phyloP scores from a whole-genome alignment of 2,329 filamentous ascomycete species.

The Penicillium sp. region DNA sequence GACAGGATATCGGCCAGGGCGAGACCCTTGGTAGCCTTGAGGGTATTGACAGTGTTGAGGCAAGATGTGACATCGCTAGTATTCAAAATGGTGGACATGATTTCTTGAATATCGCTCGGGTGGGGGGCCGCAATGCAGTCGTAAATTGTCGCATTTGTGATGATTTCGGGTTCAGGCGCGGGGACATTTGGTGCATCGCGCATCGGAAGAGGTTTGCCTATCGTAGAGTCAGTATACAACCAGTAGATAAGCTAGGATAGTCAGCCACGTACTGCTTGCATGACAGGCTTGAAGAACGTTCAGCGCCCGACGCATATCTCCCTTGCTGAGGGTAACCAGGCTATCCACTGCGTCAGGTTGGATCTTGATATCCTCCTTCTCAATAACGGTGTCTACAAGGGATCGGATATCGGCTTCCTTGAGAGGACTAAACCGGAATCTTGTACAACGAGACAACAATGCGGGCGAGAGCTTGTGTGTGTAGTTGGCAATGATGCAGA shows the following conservation, averaged over 20 bases:
- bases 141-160: constrained; percentile 91
- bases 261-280: constrained; percentile 69
- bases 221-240: constrained; percentile 1
- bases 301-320: constrained; percentile 91
- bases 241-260: neutral
- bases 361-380: constrained; percentile 83
- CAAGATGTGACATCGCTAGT: constrained; percentile 89
- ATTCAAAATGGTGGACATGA: constrained; percentile 77
- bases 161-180: constrained; percentile 71
- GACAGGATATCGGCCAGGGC: constrained; percentile 94
- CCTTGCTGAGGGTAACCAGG: constrained; percentile 83
- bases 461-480: constrained; percentile 96
- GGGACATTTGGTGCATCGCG: constrained; percentile 60
- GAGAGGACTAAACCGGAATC: constrained; percentile 91
- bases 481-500: constrained; percentile 99
- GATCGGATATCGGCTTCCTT: constrained; percentile 83
- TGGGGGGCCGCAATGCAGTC: constrained; percentile 96
- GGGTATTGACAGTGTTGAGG: constrained; percentile 79
- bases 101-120: constrained; percentile 81
- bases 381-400: constrained; percentile 85
- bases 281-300: constrained; percentile 97
- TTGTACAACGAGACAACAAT: constrained; percentile 85
- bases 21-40: constrained; percentile 82
- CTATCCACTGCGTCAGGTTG: constrained; percentile 76
- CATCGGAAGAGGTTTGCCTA: constrained; percentile 67